Evolutionary conservation across 805 yeast species (phyloP), one percentile per base, ranked within the genome.

Genomic region (Cyberlindnera euphorbiae): DNA sequence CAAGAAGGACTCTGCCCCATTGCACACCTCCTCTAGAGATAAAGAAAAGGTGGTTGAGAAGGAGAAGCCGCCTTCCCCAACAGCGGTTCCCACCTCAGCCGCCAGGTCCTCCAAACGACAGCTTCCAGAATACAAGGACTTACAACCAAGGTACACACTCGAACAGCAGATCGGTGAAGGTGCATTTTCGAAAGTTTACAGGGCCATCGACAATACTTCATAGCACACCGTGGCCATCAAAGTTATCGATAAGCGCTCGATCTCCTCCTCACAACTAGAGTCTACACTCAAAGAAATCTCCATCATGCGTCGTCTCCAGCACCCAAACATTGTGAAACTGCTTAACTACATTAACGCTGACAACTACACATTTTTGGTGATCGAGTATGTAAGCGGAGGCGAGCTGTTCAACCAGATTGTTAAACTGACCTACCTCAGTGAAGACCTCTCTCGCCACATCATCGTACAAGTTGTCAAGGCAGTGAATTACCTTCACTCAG

Each of bases 401-500:
- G 93, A 82, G 56, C 57, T 82, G 21, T 82, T 82, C 54, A 88
- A 82, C 50, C 82, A 82, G 55, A 81, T 82, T 43, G 87, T 11
- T 79, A 79, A 60, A 57, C 74, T 22, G 82, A 86, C 26, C 70
- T 81, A 14, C 31, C 39, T 54, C 75, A 74, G 50, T 64, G 70
- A 45, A 74, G 73, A 35, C 64, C 75, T 33, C 78, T 78, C 24
- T 74, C 77, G 50, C 69, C 82, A 58, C 75, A 77, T 57, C 72
- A 45, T 81, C 41, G 68, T 69, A 36, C 93, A 82, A 51, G 62
- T 82, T 27, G 66, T 77, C 7, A 97, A 93, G 63, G 97, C 97
- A 1, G 66, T 93, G 46, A 94, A 95, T 0, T 93, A 90, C 56
- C 69, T 93, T 33, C 98, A 93, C 59, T 90, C 86, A 52, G 81